phyloP scores from a whole-genome alignment of 768 basidiomycete species.

The Rickenella mellea region DNA sequence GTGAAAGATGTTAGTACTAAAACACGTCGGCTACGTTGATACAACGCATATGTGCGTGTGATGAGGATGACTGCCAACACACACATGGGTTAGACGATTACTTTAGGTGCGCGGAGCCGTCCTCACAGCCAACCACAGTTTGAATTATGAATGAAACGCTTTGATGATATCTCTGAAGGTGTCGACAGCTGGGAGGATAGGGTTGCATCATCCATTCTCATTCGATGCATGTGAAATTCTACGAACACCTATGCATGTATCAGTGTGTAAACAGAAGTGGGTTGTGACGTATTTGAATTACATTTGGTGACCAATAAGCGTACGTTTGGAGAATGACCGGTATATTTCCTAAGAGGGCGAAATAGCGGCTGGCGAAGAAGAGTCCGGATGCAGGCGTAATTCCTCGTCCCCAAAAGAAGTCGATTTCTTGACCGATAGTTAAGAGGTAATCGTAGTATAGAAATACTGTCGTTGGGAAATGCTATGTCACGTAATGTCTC shows the following conservation, averaged over 20 bases:
- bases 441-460: slow-evolving; percentile 1
- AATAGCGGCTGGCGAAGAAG: background rate
- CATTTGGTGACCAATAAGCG: background rate
- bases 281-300: too few relatives aligned
- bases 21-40: slow-evolving; percentile 13
- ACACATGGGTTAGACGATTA: background rate
- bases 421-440: background rate
- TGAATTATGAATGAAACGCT: background rate
- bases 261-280: too few relatives aligned
- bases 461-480: background rate
- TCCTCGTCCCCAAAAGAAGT: background rate
- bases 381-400: background rate
- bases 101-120: background rate
- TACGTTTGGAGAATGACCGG: background rate
- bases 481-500: too few relatives aligned
- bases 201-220: background rate
- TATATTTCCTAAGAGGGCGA: background rate
- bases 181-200: background rate
- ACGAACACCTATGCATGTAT: too few relatives aligned
- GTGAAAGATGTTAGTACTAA: too few relatives aligned
- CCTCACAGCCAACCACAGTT: background rate
- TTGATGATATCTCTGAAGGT: background rate
- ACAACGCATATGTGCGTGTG: slow-evolving; percentile 16
- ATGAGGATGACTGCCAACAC: background rate
- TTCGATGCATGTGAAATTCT: background rate